A percentile compares a stretch with the other conserved stretches of the same genome.
phyloP scores from a whole-genome alignment of 257 asterid species.

The Rauvolfia tetraphylla region DNA sequence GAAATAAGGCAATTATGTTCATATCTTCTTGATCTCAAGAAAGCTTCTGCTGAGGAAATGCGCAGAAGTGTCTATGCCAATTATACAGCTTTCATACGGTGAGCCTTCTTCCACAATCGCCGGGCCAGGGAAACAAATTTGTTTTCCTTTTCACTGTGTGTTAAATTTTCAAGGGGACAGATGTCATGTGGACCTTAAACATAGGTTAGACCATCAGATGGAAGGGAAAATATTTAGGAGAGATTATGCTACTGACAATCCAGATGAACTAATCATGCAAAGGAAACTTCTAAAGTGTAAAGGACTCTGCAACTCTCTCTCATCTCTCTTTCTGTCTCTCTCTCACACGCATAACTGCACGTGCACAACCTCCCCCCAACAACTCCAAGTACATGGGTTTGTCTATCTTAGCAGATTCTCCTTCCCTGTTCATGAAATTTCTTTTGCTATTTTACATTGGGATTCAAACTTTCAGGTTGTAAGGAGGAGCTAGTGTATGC shows the following conservation, averaged over 20 bases:
- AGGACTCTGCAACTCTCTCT: neutral
- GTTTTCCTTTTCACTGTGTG: neutral
- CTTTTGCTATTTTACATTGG: neutral
- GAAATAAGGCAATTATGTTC: constrained; percentile 95
- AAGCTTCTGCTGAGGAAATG: constrained; percentile 99
- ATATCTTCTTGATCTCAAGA: constrained; percentile 85
- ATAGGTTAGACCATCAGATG: neutral
- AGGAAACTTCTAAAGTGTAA: neutral
- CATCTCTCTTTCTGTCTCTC: neutral
- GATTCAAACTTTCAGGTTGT: neutral
- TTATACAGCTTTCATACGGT: constrained; percentile 97
- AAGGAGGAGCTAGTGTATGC: neutral
- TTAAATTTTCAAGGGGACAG: neutral
- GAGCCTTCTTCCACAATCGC: constrained; percentile 29
- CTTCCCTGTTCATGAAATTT: neutral
- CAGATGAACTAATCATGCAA: neutral
- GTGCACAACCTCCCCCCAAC: neutral
- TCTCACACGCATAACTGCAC: neutral
- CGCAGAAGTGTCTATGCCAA: constrained; percentile 96
- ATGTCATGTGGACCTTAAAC: neutral
- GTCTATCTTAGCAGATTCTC: neutral
- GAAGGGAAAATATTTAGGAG: neutral
- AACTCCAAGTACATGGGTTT: neutral
- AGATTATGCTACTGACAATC: neutral
- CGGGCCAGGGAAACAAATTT: constrained; percentile 4